These are phyloP conservation scores for Saccharomyces paradoxus DNA, from an alignment of 805 yeast species.

Conservation along the genomic window DNA sequence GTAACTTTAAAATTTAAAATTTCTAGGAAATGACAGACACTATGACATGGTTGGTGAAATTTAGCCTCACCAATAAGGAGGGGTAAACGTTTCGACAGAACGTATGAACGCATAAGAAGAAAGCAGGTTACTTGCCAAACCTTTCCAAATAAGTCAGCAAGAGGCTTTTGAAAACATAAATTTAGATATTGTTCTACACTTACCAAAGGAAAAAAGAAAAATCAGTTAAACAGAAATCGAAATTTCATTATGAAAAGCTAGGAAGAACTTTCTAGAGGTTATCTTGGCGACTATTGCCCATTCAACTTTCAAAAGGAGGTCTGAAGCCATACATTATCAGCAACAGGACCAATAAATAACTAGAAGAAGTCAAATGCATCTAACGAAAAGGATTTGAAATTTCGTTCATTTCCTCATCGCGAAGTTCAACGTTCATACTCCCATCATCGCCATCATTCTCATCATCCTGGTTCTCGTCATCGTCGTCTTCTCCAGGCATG, in stretches of 20 bases:
- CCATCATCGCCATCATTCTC: slow-evolving; percentile 9
- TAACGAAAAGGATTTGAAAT: background rate
- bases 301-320: background rate
- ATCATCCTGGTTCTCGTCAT: slow-evolving; percentile 16
- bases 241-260: background rate
- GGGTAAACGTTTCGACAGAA: background rate
- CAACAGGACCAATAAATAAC: background rate
- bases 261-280: background rate
- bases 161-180: too few species aligned
- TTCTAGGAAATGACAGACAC: too few species aligned
- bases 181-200: background rate
- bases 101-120: too few species aligned
- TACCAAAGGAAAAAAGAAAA: background rate
- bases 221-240: background rate
- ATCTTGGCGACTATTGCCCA: background rate
- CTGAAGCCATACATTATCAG: background rate
- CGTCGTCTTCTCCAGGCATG: slow-evolving; percentile 13
- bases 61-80: background rate
- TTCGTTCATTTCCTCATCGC: background rate
- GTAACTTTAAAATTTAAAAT: too few species aligned
- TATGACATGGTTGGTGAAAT: too few species aligned
- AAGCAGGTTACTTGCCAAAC: too few species aligned
- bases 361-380: background rate
- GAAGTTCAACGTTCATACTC: background rate
- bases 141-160: background rate